Percentiles rank a stretch among this genome's conserved stretches.
Evolutionary conservation across 2,329 filamentous ascomycete species (phyloP).

Genomic region (Neonectria faginata): DNA sequence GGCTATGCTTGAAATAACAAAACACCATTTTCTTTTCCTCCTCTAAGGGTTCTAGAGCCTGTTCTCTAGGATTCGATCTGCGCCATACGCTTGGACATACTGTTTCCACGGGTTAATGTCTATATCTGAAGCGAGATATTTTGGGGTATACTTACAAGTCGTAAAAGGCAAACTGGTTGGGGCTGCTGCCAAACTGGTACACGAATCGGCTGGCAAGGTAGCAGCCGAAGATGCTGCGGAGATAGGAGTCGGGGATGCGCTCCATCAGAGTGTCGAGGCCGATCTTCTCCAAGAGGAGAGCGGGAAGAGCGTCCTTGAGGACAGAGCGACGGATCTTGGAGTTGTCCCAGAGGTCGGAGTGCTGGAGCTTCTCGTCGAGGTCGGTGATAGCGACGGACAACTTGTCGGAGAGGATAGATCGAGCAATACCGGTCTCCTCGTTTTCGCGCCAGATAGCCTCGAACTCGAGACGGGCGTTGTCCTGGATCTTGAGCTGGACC

Average conservation of each 20-base stretch:
- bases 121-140: neutral
- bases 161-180: slow-evolving; percentile 98
- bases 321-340: slow-evolving; percentile 81
- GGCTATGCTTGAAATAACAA: slow-evolving; percentile 43
- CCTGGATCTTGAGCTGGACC: slow-evolving; percentile 90
- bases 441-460: slow-evolving; percentile 98
- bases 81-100: slow-evolving; percentile 75
- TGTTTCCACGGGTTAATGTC: slow-evolving; percentile 53
- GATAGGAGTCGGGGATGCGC: slow-evolving; percentile 90
- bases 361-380: slow-evolving; percentile 94
- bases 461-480: slow-evolving; percentile 93
- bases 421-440: slow-evolving; percentile 79
- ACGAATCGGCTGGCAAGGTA: slow-evolving; percentile 96
- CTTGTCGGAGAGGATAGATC: slow-evolving; percentile 91
- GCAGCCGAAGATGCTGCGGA: slow-evolving; percentile 95
- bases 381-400: slow-evolving; percentile 94
- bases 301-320: slow-evolving; percentile 85
- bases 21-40: slow-evolving; percentile 24
- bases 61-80: slow-evolving; percentile 50
- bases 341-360: slow-evolving; percentile 91
- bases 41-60: slow-evolving; percentile 29
- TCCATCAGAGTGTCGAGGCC: slow-evolving; percentile 88
- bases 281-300: slow-evolving; percentile 86
- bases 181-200: slow-evolving; percentile 91
- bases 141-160: slow-evolving; percentile 79